A percentile compares a stretch with the other conserved stretches of the same genome.
Conservation (phyloP, 148 eudicot species). For the Arbutus unedo region DNA sequence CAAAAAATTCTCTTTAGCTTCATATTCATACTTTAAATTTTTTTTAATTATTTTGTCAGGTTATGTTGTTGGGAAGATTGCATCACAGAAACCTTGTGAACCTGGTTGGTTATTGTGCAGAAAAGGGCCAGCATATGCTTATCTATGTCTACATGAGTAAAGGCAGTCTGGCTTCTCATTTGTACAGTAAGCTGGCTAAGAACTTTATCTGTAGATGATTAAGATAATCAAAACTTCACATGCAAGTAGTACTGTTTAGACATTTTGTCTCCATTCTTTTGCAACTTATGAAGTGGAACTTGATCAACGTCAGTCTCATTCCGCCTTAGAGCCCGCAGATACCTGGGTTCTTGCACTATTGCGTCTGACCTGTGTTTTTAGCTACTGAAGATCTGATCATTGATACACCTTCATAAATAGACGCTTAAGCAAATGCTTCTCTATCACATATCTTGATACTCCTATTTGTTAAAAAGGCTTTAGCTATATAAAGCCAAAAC, state of each 20-base stretch:
- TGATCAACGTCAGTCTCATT: background rate
- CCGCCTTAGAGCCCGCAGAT: background rate
- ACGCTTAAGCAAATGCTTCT: background rate
- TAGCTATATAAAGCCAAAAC: background rate
- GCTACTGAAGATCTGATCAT: background rate
- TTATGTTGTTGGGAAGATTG: constrained; percentile 81
- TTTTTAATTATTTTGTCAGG: constrained; percentile 44
- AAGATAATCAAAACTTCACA: background rate
- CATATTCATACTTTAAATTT: background rate
- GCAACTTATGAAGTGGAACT: background rate
- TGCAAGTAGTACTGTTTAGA: background rate
- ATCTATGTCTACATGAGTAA: constrained; percentile 87
- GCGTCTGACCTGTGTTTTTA: background rate
- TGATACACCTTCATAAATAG: background rate
- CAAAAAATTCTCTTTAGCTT: background rate
- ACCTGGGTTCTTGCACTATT: background rate
- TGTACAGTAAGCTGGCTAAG: constrained; percentile 59
- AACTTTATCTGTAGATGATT: constrained; percentile 6
- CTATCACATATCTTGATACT: background rate
- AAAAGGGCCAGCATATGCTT: constrained; percentile 87
- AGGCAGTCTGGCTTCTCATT: constrained; percentile 87
- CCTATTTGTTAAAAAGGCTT: background rate
- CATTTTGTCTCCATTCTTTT: background rate
- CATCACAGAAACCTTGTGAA: constrained; percentile 97
- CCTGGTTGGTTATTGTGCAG: constrained; percentile 94